Evolutionary conservation across 768 basidiomycete species (phyloP).

Genomic region (Tulasnella sp.): DNA sequence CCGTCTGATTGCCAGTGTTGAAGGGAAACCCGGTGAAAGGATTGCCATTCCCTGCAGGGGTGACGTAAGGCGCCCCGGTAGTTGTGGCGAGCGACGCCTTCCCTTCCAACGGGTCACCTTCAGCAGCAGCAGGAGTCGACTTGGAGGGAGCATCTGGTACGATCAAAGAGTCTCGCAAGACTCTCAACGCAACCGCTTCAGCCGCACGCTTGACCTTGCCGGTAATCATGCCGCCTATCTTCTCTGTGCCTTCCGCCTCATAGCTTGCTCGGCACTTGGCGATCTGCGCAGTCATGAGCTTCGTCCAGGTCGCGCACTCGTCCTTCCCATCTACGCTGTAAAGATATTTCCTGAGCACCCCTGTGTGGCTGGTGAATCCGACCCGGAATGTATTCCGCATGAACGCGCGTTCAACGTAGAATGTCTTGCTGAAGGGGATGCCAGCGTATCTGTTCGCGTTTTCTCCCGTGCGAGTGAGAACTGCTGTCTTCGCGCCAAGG

Average conservation of each 20-base stretch:
- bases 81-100: background rate
- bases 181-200: conserved; percentile 65
- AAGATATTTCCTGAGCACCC: conserved; percentile 78
- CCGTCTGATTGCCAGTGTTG: conserved; percentile 17
- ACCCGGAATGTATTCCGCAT: conserved; percentile 96
- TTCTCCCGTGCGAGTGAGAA: conserved; percentile 72
- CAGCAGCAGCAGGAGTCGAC: background rate
- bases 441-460: conserved; percentile 77
- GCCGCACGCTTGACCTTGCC: conserved; percentile 51
- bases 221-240: conserved; percentile 28
- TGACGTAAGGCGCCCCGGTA: background rate
- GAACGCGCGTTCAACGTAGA: conserved; percentile 83
- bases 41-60: background rate
- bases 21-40: conserved; percentile 8
- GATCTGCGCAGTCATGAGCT: conserved; percentile 45
- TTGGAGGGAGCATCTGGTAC: conserved; percentile 23
- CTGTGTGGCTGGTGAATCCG: conserved; percentile 56
- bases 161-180: conserved; percentile 77
- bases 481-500: conserved; percentile 71
- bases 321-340: conserved; percentile 81
- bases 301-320: conserved; percentile 63
- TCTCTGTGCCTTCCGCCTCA: background rate
- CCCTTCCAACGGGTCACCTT: background rate
- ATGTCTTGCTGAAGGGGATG: conserved; percentile 63
- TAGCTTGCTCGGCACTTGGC: conserved; percentile 8